Evolutionary conservation across 257 asterid species (phyloP).

Genomic region (Avicennia marina): DNA sequence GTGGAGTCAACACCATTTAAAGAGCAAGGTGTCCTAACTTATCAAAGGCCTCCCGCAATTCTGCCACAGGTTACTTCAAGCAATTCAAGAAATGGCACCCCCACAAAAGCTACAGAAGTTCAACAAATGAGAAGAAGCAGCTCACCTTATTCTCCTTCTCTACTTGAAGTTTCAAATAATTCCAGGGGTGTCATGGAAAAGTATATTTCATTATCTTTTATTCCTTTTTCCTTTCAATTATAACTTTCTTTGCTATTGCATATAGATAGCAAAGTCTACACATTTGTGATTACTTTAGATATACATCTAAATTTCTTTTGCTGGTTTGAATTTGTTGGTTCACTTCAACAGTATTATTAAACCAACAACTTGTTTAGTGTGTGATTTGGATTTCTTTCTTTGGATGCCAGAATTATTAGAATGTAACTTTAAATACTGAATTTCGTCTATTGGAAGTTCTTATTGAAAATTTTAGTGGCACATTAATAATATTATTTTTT

Average conservation of each 20-base stretch:
- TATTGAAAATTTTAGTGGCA: no score
- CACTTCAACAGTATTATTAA: no score
- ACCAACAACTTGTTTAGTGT: no score
- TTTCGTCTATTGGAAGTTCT: no score
- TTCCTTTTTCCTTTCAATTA: no score
- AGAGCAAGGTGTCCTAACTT: conserved; percentile 32
- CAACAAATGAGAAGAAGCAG: conserved; percentile 30
- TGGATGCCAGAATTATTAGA: no score
- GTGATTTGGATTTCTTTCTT: no score
- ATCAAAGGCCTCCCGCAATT: conserved; percentile 35
- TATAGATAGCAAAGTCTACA: no score
- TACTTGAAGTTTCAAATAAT: conserved; percentile 30
- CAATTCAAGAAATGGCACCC: conserved; percentile 20
- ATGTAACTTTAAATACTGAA: no score
- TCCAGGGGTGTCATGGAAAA: conserved; percentile 33
- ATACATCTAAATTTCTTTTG: background rate
- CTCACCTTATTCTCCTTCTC: conserved; percentile 35
- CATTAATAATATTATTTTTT: no score
- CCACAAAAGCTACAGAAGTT: conserved; percentile 26
- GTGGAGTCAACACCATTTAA: conserved; percentile 23
- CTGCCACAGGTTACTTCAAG: conserved; percentile 30
- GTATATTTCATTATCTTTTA: conserved; percentile 23
- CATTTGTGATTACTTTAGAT: no score
- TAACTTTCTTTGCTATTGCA: background rate
- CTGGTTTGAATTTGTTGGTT: conserved; percentile 1